Evolutionary conservation across 257 asterid species (phyloP), one percentile per base, ranked within the genome.

Genomic region (Thymus mandschuricus): DNA sequence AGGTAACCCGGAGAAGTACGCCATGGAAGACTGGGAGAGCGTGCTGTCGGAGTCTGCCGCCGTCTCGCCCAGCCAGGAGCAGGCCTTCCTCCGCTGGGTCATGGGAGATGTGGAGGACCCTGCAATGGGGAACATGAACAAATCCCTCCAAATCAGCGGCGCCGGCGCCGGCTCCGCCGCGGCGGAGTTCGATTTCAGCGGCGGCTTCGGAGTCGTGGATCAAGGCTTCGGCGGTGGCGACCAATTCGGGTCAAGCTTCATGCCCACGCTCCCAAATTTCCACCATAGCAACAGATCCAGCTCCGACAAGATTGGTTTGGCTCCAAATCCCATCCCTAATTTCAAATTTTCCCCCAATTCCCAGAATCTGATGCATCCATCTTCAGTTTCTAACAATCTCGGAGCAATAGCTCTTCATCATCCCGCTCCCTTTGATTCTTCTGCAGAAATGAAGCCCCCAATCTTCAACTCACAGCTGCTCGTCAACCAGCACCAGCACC

Each of bases 61-160:
- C 15, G 92, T 78, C 29, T 89, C 93, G 0, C 91, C 98, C 1
- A 70, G 78, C 75, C 96, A 87, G 52, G 98, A 90, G 7, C 97
- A 87, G 80, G 82, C 96, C 62, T 76, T 91, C 31, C 72, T 87
- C 60, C 84, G 89, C 49, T 90, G 95, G 96, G 87, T 92, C 82
- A 88, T 92, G 97, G 97, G 92, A 8, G 98, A 87, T 81, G 96
- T 87, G 71, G 98, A 88, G 49, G 97, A 90, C 83, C 90, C 91
- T 6, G 81, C 96, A 2, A 84, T 86, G 89, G 88, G 77, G 8
- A 86, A 78, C 64, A 79, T 86, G 66, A 84, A 81, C 62, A 90
- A 83, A 83, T 81, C 65, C 9, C 78, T 84, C 66, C 98, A 90
- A 33, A 76, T 80, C 51, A 80, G 87, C 30, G 86, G 84, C 35